These are phyloP conservation scores for Trichoderma oligosporum DNA, from an alignment of 2,329 filamentous ascomycete species.

Conservation along the genomic window DNA sequence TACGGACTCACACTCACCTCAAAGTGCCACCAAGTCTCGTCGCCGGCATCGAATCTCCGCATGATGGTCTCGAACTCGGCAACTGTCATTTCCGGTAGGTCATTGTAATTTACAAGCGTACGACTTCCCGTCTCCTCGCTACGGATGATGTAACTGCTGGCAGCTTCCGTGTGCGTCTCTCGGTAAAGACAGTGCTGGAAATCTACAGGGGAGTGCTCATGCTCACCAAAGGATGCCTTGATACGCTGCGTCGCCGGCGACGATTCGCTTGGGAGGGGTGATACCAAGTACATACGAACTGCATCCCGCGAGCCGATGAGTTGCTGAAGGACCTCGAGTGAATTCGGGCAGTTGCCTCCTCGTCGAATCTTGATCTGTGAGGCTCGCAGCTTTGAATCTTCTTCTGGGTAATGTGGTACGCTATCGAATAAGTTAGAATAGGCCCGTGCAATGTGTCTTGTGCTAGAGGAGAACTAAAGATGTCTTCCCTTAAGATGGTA, in stretches of 20 bases:
- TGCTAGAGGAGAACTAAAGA: too few relatives aligned
- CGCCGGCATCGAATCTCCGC: constrained; percentile 34
- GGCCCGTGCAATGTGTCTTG: background rate
- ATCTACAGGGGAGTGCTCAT: constrained; percentile 37
- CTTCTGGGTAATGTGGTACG: constrained; percentile 61
- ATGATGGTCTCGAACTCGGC: constrained; percentile 54
- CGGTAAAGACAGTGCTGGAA: constrained; percentile 59
- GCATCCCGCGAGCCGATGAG: constrained; percentile 39
- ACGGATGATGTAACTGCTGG: constrained; percentile 67
- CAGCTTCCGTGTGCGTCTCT: constrained; percentile 49
- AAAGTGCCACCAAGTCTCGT: constrained; percentile 65
- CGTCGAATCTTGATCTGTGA: constrained; percentile 55
- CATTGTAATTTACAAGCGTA: constrained; percentile 68
- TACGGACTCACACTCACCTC: constrained; percentile 48
- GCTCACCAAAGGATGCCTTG: constrained; percentile 48
- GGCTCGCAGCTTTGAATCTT: constrained; percentile 71
- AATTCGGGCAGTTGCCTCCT: constrained; percentile 71
- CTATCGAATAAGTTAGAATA: constrained; percentile 36
- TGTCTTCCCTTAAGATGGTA: constrained; percentile 61
- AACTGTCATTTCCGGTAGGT: constrained; percentile 62
- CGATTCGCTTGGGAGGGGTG: constrained; percentile 50
- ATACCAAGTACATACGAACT: constrained; percentile 43
- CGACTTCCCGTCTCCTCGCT: constrained; percentile 56
- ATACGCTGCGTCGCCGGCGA: constrained; percentile 53
- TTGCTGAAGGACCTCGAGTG: constrained; percentile 66